phyloP scores from a whole-genome alignment of 192 early-diverging fungal species.

The Coemansia sp. region DNA sequence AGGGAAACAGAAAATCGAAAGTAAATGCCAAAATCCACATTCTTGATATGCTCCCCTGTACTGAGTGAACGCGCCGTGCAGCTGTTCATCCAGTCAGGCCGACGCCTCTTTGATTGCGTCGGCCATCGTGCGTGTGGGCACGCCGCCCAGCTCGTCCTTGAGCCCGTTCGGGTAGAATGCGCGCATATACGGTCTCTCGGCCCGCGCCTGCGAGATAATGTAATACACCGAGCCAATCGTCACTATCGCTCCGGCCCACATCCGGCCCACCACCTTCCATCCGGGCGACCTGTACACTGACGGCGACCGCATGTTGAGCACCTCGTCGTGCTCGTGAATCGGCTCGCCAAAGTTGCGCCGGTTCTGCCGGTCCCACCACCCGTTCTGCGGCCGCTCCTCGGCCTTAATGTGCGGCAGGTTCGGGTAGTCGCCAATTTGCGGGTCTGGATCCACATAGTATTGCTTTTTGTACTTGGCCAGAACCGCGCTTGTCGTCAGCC shows the following conservation, averaged over 20 bases:
- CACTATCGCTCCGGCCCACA: conserved; percentile 55
- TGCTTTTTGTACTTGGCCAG: conserved; percentile 37
- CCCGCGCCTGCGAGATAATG: conserved; percentile 52
- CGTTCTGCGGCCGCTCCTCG: conserved; percentile 62
- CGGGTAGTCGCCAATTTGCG: conserved; percentile 76
- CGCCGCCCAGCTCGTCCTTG: conserved; percentile 57
- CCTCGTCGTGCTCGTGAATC: conserved; percentile 69
- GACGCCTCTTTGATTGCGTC: conserved; percentile 38
- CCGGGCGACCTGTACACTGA: conserved; percentile 59
- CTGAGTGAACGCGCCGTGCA: too few relatives aligned
- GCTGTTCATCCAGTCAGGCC: neutral
- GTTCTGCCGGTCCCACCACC: conserved; percentile 73
- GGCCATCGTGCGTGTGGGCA: conserved; percentile 39
- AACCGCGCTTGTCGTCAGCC: neutral
- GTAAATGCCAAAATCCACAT: too few relatives aligned
- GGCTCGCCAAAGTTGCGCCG: conserved; percentile 75
- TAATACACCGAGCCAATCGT: conserved; percentile 59
- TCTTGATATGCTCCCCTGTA: too few relatives aligned
- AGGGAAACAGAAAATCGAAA: too few relatives aligned
- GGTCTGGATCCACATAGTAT: conserved; percentile 57
- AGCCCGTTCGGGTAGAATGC: conserved; percentile 69
- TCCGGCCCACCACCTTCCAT: conserved; percentile 59
- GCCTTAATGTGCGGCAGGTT: conserved; percentile 65
- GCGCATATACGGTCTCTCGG: conserved; percentile 63
- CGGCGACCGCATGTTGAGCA: conserved; percentile 68